Evolutionary conservation across 495 filamentous ascomycete genomes (phyloP).

Genomic region (Xylaria castorea): DNA sequence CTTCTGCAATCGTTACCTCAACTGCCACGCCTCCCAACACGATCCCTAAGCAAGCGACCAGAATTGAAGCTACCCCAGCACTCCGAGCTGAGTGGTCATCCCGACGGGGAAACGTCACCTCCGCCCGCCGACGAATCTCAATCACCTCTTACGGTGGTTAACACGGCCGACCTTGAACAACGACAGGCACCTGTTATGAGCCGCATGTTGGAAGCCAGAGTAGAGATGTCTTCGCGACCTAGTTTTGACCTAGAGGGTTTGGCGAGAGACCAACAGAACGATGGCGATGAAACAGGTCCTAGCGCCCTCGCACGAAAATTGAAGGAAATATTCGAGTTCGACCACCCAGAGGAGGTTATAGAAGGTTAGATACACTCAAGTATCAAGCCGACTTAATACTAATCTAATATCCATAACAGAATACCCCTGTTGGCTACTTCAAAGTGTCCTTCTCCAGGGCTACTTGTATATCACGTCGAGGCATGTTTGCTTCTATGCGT

Average conservation of each 20-base stretch:
- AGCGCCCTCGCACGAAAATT: constrained; percentile 69
- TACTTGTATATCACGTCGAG: constrained; percentile 96
- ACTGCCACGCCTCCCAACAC: constrained; percentile 45
- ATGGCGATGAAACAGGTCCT: constrained; percentile 46
- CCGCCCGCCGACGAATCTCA: constrained; percentile 26
- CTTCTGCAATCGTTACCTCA: constrained; percentile 65
- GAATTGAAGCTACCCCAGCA: constrained; percentile 36
- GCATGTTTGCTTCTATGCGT: constrained; percentile 97
- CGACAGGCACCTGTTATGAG: constrained; percentile 75
- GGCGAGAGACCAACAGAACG: constrained; percentile 45
- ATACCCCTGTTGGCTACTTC: constrained; percentile 92
- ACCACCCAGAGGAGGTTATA: constrained; percentile 82
- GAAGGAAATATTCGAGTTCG: constrained; percentile 89
- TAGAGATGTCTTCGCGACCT: constrained; percentile 62
- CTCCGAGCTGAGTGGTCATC: constrained; percentile 28
- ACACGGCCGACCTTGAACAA: constrained; percentile 40
- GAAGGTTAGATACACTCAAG: constrained; percentile 56
- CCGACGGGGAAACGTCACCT: constrained; percentile 25
- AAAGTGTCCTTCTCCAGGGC: constrained; percentile 90
- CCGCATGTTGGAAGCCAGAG: constrained; percentile 82
- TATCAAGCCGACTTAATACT: neutral
- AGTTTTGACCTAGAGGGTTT: constrained; percentile 59
- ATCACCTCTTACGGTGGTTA: constrained; percentile 37
- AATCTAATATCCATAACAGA: constrained; percentile 58
- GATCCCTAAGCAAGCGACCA: constrained; percentile 46